Percentiles rank a stretch among this genome's conserved stretches.
phyloP scores from a whole-genome alignment of 139 green algal species.

The Chlamydomonas sphaeroides region DNA sequence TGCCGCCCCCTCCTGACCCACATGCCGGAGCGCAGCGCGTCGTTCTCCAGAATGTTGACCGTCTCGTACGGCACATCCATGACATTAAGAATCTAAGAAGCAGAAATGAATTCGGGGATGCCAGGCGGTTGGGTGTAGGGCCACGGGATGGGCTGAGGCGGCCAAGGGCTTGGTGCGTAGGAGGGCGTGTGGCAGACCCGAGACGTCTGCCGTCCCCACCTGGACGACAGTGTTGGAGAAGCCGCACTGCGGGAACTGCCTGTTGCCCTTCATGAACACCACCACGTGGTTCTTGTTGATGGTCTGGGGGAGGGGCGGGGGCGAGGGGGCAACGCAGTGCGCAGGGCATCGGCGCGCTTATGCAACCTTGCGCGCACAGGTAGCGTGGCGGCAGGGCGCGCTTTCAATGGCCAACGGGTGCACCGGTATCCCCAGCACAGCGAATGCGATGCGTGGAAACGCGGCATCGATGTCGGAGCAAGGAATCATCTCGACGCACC shows the following conservation, averaged over 20 bases:
- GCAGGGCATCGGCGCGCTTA: not conserved
- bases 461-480: too few species aligned
- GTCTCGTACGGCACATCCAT: conserved; percentile 77
- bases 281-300: too few species aligned
- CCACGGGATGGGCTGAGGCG: not conserved
- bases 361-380: not conserved
- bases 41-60: conserved; percentile 96
- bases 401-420: too few species aligned
- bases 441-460: too few species aligned
- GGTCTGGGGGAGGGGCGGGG: not conserved
- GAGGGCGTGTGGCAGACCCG: not conserved
- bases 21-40: conserved; percentile 70
- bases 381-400: too few species aligned
- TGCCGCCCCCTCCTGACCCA: not conserved
- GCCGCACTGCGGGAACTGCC: conserved; percentile 92
- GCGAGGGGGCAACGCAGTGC: not conserved
- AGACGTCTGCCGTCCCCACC: conserved; percentile 24
- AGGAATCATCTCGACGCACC: too few species aligned
- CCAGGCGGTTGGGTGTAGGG: too few species aligned
- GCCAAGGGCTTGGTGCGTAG: not conserved
- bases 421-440: too few species aligned
- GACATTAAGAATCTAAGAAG: conserved; percentile 82
- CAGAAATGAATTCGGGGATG: not conserved
- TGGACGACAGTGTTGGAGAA: conserved; percentile 96
- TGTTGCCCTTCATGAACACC: conserved; percentile 95